Conservation (phyloP, 78 protist species). For the Capsaspora owczarzaki region DNA sequence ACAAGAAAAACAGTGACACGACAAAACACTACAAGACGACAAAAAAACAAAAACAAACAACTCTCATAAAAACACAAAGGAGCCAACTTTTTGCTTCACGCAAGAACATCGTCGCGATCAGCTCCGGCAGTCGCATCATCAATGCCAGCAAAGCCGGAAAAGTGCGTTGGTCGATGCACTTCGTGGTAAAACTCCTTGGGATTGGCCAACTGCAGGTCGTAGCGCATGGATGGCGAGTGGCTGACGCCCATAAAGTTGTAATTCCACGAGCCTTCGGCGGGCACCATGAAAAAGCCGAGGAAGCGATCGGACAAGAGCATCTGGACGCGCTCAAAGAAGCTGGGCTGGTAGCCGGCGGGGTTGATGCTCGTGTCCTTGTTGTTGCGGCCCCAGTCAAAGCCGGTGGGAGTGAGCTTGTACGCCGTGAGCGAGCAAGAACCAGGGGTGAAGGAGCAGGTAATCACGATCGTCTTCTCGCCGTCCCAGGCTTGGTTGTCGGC, state of each 20-base stretch:
- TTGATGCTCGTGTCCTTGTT: constrained; percentile 65
- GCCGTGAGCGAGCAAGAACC: constrained; percentile 89
- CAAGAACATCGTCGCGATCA: constrained; percentile 22
- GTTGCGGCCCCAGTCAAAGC: constrained; percentile 93
- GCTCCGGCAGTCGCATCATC: background rate
- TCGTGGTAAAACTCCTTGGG: constrained; percentile 96
- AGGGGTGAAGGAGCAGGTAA: constrained; percentile 77
- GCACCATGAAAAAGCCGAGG: constrained; percentile 94
- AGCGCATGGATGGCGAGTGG: constrained; percentile 78
- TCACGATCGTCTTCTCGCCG: constrained; percentile 67
- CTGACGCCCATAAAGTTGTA: constrained; percentile 94
- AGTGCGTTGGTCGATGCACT: constrained; percentile 83
- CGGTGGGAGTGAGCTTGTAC: constrained; percentile 84
- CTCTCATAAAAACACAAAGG: no score
- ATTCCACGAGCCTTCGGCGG: constrained; percentile 92
- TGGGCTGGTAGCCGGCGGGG: constrained; percentile 82
- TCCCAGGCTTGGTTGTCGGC: constrained; percentile 83
- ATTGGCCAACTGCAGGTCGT: constrained; percentile 80
- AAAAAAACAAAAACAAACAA: no score
- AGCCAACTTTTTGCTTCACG: no score
- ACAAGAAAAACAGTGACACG: no score
- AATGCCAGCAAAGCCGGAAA: background rate
- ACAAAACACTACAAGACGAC: no score
- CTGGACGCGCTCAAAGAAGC: constrained; percentile 83
- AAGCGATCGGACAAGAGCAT: constrained; percentile 90